Evolutionary conservation across 805 yeast species (phyloP), one percentile per base, ranked within the genome.

Genomic region (Candida insectorum): DNA sequence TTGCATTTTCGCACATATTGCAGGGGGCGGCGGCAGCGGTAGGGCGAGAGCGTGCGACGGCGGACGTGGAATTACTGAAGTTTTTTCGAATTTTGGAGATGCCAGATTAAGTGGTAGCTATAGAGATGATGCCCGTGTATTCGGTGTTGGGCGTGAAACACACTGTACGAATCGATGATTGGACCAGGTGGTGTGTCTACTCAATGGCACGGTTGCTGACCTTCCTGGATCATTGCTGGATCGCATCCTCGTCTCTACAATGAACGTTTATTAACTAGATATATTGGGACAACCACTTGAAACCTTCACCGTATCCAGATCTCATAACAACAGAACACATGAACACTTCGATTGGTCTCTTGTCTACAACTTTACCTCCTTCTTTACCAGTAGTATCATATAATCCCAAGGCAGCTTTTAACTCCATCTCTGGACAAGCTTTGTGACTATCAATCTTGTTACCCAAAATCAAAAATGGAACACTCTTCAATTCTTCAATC

Each of bases 241-340:
- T n/a, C n/a, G n/a, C n/a, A n/a, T n/a, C n/a, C n/a, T n/a, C n/a
- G n/a, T n/a, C n/a, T n/a, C n/a, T n/a, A n/a, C n/a, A 26, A 26
- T 26, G 8, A 11, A 26, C 5, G 16, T n/a, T 10, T 14, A 26
- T 14, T 13, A 11, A 10, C 16, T 75, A 91, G 52, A 91, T 91
- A 66, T 85, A 91, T 69, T 93, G 95, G 42, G 96, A 87, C 56
- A 93, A 78, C 97, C 97, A 93, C 75, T 87, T 85, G 77, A 93
- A 88, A 44, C 95, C 98, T 52, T 93, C 97, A 41, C 95, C 95
- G 64, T 93, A 93, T 52, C 98, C 99, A 64, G 86, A 89, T 76
- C 97, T 86, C 96, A 89, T 85, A 36, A 89, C 96, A 46, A 93
- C 95, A 17, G 96, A 87, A 65, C 96, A 91, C 97, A 93, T 93